phyloP scores from a whole-genome alignment of 768 basidiomycete genomes.

The Rhizopogon vesiculosus region DNA sequence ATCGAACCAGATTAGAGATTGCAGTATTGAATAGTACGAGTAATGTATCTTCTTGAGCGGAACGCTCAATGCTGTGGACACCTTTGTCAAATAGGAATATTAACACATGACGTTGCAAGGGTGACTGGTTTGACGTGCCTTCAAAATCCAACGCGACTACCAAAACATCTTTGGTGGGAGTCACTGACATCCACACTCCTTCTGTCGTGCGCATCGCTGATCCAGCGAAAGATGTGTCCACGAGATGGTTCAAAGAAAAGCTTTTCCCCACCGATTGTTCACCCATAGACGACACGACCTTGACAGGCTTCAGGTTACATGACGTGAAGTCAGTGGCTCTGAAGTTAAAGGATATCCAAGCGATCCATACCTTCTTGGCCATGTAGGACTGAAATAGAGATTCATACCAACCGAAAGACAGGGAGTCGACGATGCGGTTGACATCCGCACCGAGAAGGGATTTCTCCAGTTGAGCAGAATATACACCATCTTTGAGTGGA shows the following conservation, averaged over 20 bases:
- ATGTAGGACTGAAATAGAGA: conserved; percentile 59
- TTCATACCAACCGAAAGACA: conserved; percentile 65
- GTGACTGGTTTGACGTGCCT: conserved; percentile 27
- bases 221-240: conserved; percentile 57
- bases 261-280: conserved; percentile 66
- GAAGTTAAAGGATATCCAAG: background rate
- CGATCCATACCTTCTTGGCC: conserved; percentile 41
- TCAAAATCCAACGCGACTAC: conserved; percentile 63
- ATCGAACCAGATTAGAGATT: conserved; percentile 53
- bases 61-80: conserved; percentile 60
- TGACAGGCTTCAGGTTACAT: conserved; percentile 41
- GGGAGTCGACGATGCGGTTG: conserved; percentile 46
- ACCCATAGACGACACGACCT: conserved; percentile 65
- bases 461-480: conserved; percentile 44
- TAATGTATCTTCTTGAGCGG: conserved; percentile 58
- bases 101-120: conserved; percentile 3
- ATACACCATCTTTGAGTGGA: conserved; percentile 55
- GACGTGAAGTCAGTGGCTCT: background rate
- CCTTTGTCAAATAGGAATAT: conserved; percentile 21
- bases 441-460: conserved; percentile 56
- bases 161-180: conserved; percentile 49
- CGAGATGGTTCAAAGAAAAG: too few species aligned
- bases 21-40: conserved; percentile 64
- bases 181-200: conserved; percentile 66
- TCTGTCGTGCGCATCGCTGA: conserved; percentile 65